Percentiles rank a stretch among this genome's conserved stretches.
Conservation (phyloP, 192 early-diverging fungal species). For the Coemansia sp. region DNA sequence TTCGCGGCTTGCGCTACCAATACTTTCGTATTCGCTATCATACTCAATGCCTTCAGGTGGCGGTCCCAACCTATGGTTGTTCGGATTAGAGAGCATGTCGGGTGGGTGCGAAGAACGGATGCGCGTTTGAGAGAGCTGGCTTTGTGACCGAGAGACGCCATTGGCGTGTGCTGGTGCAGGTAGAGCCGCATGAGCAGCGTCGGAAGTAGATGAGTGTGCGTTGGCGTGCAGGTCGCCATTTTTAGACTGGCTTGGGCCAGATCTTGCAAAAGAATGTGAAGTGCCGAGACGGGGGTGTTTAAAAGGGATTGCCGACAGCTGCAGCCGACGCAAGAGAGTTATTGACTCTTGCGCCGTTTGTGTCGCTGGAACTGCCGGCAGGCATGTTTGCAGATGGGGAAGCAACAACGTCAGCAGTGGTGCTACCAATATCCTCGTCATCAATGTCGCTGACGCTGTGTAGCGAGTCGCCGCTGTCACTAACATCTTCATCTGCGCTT, state of each 20-base stretch:
- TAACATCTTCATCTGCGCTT: background rate
- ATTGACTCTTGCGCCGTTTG: constrained; percentile 15
- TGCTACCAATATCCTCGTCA: constrained; percentile 6
- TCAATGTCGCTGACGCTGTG: constrained; percentile 2
- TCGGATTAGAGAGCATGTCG: too few relatives aligned
- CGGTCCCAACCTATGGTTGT: too few relatives aligned
- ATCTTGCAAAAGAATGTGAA: constrained; percentile 13
- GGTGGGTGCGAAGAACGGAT: too few relatives aligned
- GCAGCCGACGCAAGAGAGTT: constrained; percentile 31
- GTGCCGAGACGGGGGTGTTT: constrained; percentile 48
- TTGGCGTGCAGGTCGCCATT: background rate
- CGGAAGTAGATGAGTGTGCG: background rate
- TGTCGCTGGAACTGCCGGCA: constrained; percentile 32
- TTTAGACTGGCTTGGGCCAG: background rate
- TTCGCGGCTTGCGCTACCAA: background rate
- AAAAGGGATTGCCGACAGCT: constrained; percentile 48
- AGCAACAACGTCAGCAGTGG: background rate
- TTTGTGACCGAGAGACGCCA: background rate
- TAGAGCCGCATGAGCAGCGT: too few relatives aligned
- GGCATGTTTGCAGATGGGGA: constrained; percentile 3
- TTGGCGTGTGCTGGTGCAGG: background rate
- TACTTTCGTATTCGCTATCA: background rate
- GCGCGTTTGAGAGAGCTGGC: background rate
- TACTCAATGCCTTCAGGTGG: too few relatives aligned
- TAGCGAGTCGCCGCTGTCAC: constrained; percentile 4